A percentile compares a stretch with the other conserved stretches of the same genome.
These are phyloP conservation scores for Baorangia bicolor DNA, from an alignment of 768 basidiomycete genomes.

Conservation along the genomic window DNA sequence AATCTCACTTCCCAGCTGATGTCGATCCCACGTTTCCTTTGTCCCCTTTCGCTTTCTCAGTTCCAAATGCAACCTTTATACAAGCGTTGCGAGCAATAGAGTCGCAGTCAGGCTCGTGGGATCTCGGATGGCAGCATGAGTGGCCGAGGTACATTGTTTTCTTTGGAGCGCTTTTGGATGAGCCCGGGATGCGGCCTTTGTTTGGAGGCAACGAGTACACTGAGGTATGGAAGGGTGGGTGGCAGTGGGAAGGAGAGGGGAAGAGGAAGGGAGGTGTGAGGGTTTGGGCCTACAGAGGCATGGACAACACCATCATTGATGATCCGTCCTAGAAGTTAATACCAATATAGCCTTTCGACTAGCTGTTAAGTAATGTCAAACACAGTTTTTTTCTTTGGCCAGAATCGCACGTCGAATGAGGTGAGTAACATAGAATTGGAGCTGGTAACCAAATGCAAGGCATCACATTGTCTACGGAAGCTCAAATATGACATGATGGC, in stretches of 20 bases:
- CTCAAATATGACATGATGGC: background rate
- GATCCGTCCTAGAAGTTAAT: background rate
- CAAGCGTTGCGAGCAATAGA: conserved; percentile 31
- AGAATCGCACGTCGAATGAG: background rate
- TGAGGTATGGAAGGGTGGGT: conserved; percentile 63
- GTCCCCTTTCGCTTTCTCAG: conserved; percentile 54
- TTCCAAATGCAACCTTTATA: conserved; percentile 41
- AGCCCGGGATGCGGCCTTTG: conserved; percentile 45
- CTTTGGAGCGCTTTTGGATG: conserved; percentile 74
- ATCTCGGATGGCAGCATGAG: conserved; percentile 56
- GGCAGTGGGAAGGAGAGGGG: conserved; percentile 70
- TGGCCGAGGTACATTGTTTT: conserved; percentile 84
- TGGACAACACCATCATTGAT: background rate
- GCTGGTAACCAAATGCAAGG: background rate
- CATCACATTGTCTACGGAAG: conserved; percentile 9
- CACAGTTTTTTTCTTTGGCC: background rate
- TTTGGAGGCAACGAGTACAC: conserved; percentile 58
- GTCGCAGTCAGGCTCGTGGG: conserved; percentile 14
- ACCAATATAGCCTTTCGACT: background rate
- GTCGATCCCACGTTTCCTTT: conserved; percentile 67
- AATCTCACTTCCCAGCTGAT: conserved; percentile 57
- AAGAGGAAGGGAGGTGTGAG: conserved; percentile 65
- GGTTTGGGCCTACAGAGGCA: conserved; percentile 51
- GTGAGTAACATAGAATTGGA: background rate
- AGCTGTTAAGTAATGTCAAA: background rate